Base-by-base conservation (phyloP, 345 rosid species). In the Brassica incana region DNA sequence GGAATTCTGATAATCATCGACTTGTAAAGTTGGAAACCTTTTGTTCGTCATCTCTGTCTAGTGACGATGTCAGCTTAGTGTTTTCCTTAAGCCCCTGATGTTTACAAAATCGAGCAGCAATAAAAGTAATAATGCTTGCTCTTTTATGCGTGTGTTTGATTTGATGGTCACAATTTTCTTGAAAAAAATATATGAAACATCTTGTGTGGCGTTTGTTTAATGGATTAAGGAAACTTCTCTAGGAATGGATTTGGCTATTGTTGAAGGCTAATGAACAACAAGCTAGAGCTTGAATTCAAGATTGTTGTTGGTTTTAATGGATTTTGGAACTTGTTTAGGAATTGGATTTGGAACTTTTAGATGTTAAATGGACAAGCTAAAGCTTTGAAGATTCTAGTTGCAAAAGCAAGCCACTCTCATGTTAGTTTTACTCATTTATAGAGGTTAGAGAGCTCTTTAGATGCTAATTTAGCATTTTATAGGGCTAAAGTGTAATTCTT, bases 51-150 rank as follows among this genome's bases (percentile, higher is more conserved):
- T 27, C 30, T 27, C 30, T 27, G 30, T 27, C 30, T 27, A 27
- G 30, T 27, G 30, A 27, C 30, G 30, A 27, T 27, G 30, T 27
- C 30, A 27, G 30, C 30, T 20, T 20, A 20, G 23, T 20, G 23
- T 20, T 20, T 20, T 20, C 23, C 23, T 0, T 20, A 20, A 20
- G 99, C 99, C 9, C 97, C 97, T 14, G 97, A 90, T 84, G 86
- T 95, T 30, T 95, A 89, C 90, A 90, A 91, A 88, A 88, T 91
- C 33, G 97, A 95, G 85, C 97, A 95, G 84, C 92, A 88, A 71
- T 95, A 85, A 93, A 92, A 88, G 97, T 95, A 89, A 80, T 6
- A 1, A 20, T 20, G 23, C 23, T 20, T 20, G 23, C 0, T 75
- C 73, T 64, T 77, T 66, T 48, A 40, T 67, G 43, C 23, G 23